Base-by-base conservation (phyloP, 75 land plant genomes). In the Larix kaempferi region DNA sequence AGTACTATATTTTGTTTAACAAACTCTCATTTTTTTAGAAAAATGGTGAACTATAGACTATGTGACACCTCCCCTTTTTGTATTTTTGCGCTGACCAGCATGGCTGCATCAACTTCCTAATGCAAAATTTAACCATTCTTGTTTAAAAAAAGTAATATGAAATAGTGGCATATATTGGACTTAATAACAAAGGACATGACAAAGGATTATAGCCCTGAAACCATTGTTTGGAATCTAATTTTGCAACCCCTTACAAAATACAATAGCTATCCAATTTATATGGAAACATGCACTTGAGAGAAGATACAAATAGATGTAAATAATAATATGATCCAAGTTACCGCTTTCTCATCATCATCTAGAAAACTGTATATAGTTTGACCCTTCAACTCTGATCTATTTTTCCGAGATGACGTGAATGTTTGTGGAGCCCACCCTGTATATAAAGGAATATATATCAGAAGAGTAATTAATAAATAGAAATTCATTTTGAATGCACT, bases 391-490 rank as follows among this genome's bases (percentile, higher is more conserved):
- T 88, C 92, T 72, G 96, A 90, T 73, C 98, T 82, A n/a, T 84
- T 87, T 80, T 86, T 86, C 17, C 98, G 85, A 12, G 98, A 95
- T 10, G 98, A 95, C 59, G 82, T 88, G 76, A 95, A 95, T 52
- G 92, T 76, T 76, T 89, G 91, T 35, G 98, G 98, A 71, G 89
- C 73, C 98, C 98, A 95, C 16, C 98, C 98, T 95, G 86, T 72
- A 84, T 1, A 59, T 66, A 29, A 49, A 23, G 62, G 22, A 5
- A 12, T 54, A 74, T 2, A 55, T 54, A n/a, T 74, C 21, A 74
- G 33, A 74, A 7, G 0, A 74, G 14, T 10, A 52, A 16, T 35
- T 22, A 19, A 60, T 5, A 21, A 75, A 25, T 49, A 71, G 23
- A 19, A 25, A 29, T 1, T 19, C 29, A 10, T 33, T 17, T 61